Evolutionary conservation across 495 filamentous ascomycete genomes (phyloP), one percentile per base, ranked within the genome.

Genomic region (Aspergillus saccharolyticus): DNA sequence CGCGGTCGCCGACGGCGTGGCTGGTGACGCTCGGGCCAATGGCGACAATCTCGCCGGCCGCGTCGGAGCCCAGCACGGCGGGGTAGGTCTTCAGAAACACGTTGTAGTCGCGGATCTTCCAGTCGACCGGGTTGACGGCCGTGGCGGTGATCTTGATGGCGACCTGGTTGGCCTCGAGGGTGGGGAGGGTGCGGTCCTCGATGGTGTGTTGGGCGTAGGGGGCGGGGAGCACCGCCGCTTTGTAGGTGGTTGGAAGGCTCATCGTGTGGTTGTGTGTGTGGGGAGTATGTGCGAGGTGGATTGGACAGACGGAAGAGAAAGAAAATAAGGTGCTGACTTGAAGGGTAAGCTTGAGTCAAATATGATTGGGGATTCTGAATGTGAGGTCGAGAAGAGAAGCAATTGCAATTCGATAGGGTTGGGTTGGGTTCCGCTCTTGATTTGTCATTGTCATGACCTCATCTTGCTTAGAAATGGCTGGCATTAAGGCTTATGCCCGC

Each of bases 121-220:
- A 68, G 63, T 78, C 74, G 39, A 76, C 53, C 0, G 72, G 74
- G 63, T 81, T 80, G 44, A 81, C 58, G 33, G 76, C 78, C 22
- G 78, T 63, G 16, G 78, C 65, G 10, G 76, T 72, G 53, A 76
- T 72, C 21, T 69, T 64, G 52, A 80, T 67, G n/a, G 42, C 53
- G 2, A 63, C 54, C 45, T 63, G 57, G 4, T 44, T 51, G n/a
- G 17, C 8, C 4, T 45, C 49, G 15, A 61, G 48, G 17, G 60
- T 44, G 1, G 6, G 12, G 1, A 61, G 49, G 14, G 58, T 25
- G 20, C 60, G 60, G 17, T 59, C 45, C 4, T 49, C 9, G 16
- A 65, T 52, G 8, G 20, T 44, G 24, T 62, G 25, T 15, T 54
- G 49, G 19, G 53, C 25, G 19, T 20, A 1, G 1, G 52, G 45